Conservation (phyloP, 495 filamentous ascomycete genomes). For the Aspergillus diversus region DNA sequence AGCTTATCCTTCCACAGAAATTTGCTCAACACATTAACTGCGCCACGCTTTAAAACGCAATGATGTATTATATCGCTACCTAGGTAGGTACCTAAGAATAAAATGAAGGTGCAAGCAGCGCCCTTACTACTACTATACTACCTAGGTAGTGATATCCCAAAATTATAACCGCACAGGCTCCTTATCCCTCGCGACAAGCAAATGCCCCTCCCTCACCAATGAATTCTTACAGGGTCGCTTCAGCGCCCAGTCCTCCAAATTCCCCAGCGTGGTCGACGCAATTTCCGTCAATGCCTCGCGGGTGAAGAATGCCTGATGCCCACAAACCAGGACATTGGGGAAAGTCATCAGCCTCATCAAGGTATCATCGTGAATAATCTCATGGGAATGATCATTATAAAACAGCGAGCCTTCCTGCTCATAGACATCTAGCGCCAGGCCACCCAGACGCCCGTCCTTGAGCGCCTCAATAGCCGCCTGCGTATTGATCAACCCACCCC, state of each 20-base stretch:
- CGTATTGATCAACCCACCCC: conserved; percentile 65
- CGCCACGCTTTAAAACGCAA: too few relatives aligned
- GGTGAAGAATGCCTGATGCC: conserved; percentile 74
- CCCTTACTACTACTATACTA: not conserved
- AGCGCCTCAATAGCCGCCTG: conserved; percentile 61
- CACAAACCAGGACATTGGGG: conserved; percentile 68
- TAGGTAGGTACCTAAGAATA: not conserved
- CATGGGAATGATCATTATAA: conserved; percentile 66
- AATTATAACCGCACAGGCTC: conserved; percentile 40
- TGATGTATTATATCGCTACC: too few relatives aligned
- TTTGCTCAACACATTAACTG: too few relatives aligned
- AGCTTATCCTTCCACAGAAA: too few relatives aligned
- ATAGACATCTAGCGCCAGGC: conserved; percentile 82
- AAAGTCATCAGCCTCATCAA: conserved; percentile 72
- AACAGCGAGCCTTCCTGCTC: conserved; percentile 73
- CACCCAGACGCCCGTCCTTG: conserved; percentile 63
- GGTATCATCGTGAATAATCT: conserved; percentile 71
- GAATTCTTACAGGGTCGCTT: conserved; percentile 37
- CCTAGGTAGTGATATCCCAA: too few relatives aligned
- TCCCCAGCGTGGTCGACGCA: conserved; percentile 60
- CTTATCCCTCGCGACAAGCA: conserved; percentile 30
- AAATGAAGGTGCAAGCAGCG: not conserved
- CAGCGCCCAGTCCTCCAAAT: conserved; percentile 44
- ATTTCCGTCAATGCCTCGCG: conserved; percentile 67
- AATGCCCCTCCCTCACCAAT: conserved; percentile 40